phyloP scores from a whole-genome alignment of 2,329 filamentous ascomycete genomes.

The Atkinsonella texensis region DNA sequence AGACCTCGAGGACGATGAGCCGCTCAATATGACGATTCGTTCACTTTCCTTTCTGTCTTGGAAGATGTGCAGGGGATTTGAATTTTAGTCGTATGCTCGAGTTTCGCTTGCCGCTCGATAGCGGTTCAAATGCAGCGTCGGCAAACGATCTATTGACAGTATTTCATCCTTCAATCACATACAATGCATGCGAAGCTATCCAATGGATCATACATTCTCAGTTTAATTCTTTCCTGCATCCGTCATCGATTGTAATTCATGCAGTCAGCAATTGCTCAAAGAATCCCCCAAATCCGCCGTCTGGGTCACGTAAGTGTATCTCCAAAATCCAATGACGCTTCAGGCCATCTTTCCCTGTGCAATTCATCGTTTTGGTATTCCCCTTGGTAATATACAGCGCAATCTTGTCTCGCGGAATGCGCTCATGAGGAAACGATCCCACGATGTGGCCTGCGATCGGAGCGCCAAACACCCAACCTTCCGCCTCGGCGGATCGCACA shows the following conservation, averaged over 20 bases:
- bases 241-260: neutral
- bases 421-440: conserved; percentile 37
- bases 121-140: too few species aligned
- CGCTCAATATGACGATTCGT: too few species aligned
- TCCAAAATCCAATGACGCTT: conserved; percentile 38
- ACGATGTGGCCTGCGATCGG: conserved; percentile 35
- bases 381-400: conserved; percentile 32
- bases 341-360: conserved; percentile 25
- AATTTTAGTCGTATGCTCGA: too few species aligned
- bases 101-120: too few species aligned
- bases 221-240: too few species aligned
- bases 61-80: too few species aligned
- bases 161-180: too few species aligned
- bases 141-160: too few species aligned
- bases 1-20: too few species aligned
- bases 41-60: too few species aligned
- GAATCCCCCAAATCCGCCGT: conserved; percentile 28
- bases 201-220: too few species aligned
- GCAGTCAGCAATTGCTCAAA: conserved; percentile 26
- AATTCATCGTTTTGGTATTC: conserved; percentile 28
- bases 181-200: too few species aligned
- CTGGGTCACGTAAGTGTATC: conserved; percentile 31
- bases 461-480: conserved; percentile 33
- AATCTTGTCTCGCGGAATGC: conserved; percentile 34
- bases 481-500: conserved; percentile 21